These are phyloP conservation scores for Bipolaris victoriae DNA, from an alignment of 2,329 filamentous ascomycete species.

Conservation along the genomic window DNA sequence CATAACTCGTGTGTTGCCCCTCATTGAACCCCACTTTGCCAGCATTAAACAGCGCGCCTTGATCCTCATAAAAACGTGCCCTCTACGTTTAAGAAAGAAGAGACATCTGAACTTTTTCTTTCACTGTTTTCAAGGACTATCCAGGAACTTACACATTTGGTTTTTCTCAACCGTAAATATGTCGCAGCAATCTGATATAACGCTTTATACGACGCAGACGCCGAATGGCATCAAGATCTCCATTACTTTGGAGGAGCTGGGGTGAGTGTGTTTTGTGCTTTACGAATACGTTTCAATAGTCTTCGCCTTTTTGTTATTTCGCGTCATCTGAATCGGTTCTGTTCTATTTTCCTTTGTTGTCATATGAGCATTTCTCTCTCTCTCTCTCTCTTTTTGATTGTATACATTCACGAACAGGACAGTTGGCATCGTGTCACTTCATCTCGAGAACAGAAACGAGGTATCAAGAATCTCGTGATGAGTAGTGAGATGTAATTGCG, in stretches of 20 bases:
- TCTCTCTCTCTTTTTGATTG: not conserved
- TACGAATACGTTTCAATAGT: not conserved
- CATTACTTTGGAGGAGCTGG: constrained; percentile 84
- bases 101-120: not conserved
- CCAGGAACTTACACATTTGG: not conserved
- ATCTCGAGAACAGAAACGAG: too few relatives aligned
- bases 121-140: not conserved
- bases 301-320: not conserved
- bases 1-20: constrained; percentile 29
- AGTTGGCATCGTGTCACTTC: too few relatives aligned
- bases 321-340: not conserved
- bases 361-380: too few relatives aligned
- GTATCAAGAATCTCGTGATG: too few relatives aligned
- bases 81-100: not conserved
- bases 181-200: constrained; percentile 65
- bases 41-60: not conserved
- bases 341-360: not conserved
- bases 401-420: not conserved
- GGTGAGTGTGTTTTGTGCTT: constrained; percentile 43
- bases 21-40: constrained; percentile 28
- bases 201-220: constrained; percentile 80
- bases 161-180: constrained; percentile 22
- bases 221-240: constrained; percentile 91
- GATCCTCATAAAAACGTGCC: not conserved
- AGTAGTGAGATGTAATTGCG: too few relatives aligned